Evolutionary conservation across 371 early-diverging fungal genomes (phyloP).

Genomic region (Mortierella sp.): DNA sequence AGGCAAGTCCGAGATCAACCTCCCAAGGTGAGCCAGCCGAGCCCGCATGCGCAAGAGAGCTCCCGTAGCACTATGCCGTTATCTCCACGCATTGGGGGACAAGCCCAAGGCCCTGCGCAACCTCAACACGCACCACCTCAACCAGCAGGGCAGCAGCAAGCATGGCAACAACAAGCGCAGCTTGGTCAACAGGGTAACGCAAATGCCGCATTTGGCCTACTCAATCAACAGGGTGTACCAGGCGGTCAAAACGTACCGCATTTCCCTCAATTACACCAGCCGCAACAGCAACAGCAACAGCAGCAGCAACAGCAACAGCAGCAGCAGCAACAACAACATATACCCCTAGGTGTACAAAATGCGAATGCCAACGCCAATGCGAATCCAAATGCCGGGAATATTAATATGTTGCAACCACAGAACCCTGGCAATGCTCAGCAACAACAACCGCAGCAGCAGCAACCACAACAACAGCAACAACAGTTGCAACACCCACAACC

Average conservation of each 20-base stretch:
- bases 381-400: neutral
- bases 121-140: slow-evolving; percentile 7
- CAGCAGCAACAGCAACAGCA: slow-evolving; percentile 16
- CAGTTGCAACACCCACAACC: slow-evolving; percentile 11
- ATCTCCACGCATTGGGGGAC: slow-evolving; percentile 3
- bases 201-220: too few species aligned
- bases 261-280: neutral
- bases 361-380: neutral
- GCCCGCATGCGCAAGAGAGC: slow-evolving; percentile 3
- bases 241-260: too few species aligned
- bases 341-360: neutral
- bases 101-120: neutral
- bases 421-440: neutral
- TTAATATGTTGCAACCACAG: neutral
- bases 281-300: slow-evolving; percentile 17
- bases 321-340: slow-evolving; percentile 8
- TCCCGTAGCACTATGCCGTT: slow-evolving; percentile 7
- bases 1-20: slow-evolving; percentile 40
- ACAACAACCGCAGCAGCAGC: neutral
- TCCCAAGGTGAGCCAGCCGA: slow-evolving; percentile 3
- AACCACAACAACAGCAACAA: slow-evolving; percentile 1
- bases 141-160: neutral
- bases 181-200: neutral
- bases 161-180: slow-evolving; percentile 15
- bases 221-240: neutral